These are phyloP conservation scores for Skeletonema menzelii DNA, from an alignment of 108 stramenopile species.

Conservation along the genomic window DNA sequence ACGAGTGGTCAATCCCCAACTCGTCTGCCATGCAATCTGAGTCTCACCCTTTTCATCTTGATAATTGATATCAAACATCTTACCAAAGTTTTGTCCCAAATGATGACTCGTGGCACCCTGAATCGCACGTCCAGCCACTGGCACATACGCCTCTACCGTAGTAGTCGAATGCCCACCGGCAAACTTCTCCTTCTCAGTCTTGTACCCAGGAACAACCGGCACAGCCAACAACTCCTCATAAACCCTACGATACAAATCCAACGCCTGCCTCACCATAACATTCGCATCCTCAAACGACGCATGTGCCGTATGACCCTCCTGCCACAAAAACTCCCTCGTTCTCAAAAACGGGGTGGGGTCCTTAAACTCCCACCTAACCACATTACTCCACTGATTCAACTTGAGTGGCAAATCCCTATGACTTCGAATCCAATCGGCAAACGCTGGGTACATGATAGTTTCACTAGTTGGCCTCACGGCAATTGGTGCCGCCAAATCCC, in stretches of 20 bases:
- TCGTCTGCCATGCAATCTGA: constrained; percentile 95
- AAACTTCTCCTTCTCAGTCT: constrained; percentile 98
- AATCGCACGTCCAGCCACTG: constrained; percentile 96
- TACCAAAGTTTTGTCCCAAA: constrained; percentile 99
- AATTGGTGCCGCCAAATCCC: constrained; percentile 94
- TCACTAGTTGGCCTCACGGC: constrained; percentile 98
- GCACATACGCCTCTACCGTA: constrained; percentile 99
- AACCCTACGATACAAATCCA: constrained; percentile 94
- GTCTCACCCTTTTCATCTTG: constrained; percentile 92
- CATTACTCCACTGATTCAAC: constrained; percentile 99
- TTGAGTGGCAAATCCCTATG: constrained; percentile 96
- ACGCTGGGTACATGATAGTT: constrained; percentile 99
- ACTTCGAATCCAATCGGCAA: constrained; percentile 93
- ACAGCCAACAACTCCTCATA: constrained; percentile 99
- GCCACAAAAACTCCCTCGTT: constrained; percentile 99
- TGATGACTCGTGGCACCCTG: constrained; percentile 99
- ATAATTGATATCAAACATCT: constrained; percentile 98
- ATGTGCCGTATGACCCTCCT: constrained; percentile 99
- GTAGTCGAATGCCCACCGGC: constrained; percentile 97
- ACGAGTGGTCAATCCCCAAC: constrained; percentile 98
- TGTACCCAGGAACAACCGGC: constrained; percentile 97
- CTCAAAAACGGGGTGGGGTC: constrained; percentile 98
- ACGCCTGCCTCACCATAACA: constrained; percentile 93
- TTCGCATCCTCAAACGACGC: constrained; percentile 95
- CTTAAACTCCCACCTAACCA: constrained; percentile 99